phyloP scores from a whole-genome alignment of 1,284 basidiomycete genomes.

The Irpex sp. region DNA sequence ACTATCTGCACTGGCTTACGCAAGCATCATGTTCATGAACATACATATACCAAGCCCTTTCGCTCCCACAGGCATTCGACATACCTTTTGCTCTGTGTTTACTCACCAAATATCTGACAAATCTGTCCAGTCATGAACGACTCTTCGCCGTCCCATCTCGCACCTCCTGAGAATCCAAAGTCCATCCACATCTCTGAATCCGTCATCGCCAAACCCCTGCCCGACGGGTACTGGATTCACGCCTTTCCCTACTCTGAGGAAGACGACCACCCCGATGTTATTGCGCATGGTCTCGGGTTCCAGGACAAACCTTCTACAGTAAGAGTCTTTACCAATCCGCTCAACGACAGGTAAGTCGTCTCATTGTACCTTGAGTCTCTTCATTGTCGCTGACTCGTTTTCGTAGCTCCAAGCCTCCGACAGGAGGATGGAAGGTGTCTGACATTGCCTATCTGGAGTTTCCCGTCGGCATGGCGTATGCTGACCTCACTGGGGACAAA shows the following conservation, averaged over 20 bases:
- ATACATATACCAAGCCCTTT: no score
- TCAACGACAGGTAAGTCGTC: neutral
- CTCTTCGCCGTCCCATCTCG: neutral
- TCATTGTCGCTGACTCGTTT: no score
- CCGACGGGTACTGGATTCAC: slow-evolving; percentile 26
- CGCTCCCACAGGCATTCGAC: no score
- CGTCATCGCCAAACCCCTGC: neutral
- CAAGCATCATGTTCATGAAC: no score
- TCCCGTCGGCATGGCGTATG: slow-evolving; percentile 22
- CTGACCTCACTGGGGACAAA: slow-evolving; percentile 23
- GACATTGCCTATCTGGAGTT: slow-evolving; percentile 20
- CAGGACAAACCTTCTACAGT: slow-evolving; percentile 15
- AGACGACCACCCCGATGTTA: slow-evolving; percentile 18
- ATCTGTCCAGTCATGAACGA: neutral
- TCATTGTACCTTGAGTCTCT: neutral
- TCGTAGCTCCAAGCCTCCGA: neutral
- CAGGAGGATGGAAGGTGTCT: slow-evolving; percentile 11
- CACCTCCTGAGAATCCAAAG: neutral
- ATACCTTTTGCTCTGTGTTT: no score
- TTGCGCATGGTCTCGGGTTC: slow-evolving; percentile 25
- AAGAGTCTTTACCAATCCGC: slow-evolving; percentile 19
- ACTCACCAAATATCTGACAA: no score
- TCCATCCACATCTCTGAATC: neutral
- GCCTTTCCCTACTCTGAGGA: slow-evolving; percentile 20
- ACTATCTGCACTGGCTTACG: no score